Conservation (phyloP, 352 stramenopile species). For the Globisporangium cederbergense region DNA sequence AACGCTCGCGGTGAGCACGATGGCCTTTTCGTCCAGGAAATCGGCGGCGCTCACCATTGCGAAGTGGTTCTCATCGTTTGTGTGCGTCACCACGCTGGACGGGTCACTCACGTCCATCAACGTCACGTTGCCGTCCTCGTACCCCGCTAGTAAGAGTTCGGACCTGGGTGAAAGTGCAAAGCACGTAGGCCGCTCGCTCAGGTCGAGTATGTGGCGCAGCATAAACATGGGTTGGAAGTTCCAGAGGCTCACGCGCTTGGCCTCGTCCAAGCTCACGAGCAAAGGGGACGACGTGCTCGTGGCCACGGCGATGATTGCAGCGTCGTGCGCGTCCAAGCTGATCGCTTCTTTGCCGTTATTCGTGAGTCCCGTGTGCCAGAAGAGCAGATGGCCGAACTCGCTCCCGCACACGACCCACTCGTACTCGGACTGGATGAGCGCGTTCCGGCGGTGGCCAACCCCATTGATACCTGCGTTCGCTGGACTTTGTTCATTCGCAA, state of each 20-base stretch:
- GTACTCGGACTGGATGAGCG: constrained; percentile 41
- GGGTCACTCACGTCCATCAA: constrained; percentile 44
- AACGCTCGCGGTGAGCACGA: constrained; percentile 63
- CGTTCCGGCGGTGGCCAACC: constrained; percentile 12
- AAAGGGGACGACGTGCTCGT: constrained; percentile 43
- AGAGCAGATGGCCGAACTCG: constrained; percentile 62
- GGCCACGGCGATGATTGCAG: constrained; percentile 33
- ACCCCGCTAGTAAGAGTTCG: constrained; percentile 55
- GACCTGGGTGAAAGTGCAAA: constrained; percentile 49
- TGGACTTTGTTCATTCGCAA: neutral
- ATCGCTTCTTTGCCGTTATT: constrained; percentile 37
- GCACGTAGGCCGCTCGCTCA: constrained; percentile 46
- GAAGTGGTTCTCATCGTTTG: constrained; percentile 46
- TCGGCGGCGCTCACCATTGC: constrained; percentile 59
- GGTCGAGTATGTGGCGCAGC: constrained; percentile 43
- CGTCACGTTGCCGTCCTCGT: constrained; percentile 56
- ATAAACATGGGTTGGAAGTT: constrained; percentile 53
- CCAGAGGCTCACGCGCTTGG: constrained; percentile 49
- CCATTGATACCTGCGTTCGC: neutral
- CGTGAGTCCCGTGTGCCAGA: constrained; percentile 59
- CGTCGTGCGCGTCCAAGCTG: constrained; percentile 54
- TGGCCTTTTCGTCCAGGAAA: constrained; percentile 52
- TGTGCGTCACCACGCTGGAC: constrained; percentile 29
- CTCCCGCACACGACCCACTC: constrained; percentile 68
- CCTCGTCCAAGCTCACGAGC: constrained; percentile 52